Base-by-base conservation (phyloP, 768 basidiomycete genomes). In the Boletus sp. region DNA sequence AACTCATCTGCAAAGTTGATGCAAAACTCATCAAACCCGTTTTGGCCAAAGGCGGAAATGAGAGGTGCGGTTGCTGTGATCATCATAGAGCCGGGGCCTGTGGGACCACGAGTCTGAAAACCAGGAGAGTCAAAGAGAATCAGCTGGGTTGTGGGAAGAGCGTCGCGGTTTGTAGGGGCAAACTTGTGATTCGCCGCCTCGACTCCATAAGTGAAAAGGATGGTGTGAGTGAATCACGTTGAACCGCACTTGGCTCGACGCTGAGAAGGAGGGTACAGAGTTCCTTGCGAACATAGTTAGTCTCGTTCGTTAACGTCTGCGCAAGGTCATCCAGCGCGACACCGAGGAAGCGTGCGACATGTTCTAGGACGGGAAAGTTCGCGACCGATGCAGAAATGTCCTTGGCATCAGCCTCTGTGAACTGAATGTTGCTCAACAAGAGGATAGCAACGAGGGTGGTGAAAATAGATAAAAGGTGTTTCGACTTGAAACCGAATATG, bases 1-100 rank as follows among this genome's bases (percentile, higher is more conserved):
- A 93, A 64, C 68, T 96, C 94, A 68, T 94, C 89, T 1, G 84
- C 73, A 66, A 94, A 94, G 73, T 96, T 95, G 77, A 90, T 84
- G 64, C 80, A 84, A 66, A 95, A 94, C 64, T 94, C 92, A 64
- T 92, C 87, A 65, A 94, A 92, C 3, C 81, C 80, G 62, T 93
- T 94, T 59, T 87, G 85, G 6, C 91, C 92, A 57, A 89, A 83
- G 0, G 87, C 84, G 14, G 87, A 81, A 52, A 94, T 77, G 40
- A 94, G 82, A 0, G 92, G 90, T 1, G 82, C 77, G 1, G 70
- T 70, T 1, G 83, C 86, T 0, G 83, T 74, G 41, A 88, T 78
- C 57, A 84, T 80, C 68, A 90, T 80, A 1, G 88, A 86, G 4
- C 80, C 78, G 0, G 83, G 83, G 10, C 85, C 82, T 4, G 80